phyloP scores from a whole-genome alignment of 176 grass and related monocot species.

The maize (Zea mays) region Zm-B73-REFERENCE-NAM-5.0 NC_050098.1:156840001-156840500 shows the following conservation, averaged over 20 bases:
- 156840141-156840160: constrained; percentile 11
- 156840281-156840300: neutral
- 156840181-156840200: neutral
- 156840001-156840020: constrained; percentile 72
- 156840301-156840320: neutral
- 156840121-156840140: constrained; percentile 28
- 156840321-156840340: neutral
- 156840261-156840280: neutral
- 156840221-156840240: neutral
- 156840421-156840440: no score
- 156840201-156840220: neutral
- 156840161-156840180: constrained; percentile 16
- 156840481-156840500: no score
- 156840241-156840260: neutral
- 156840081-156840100: neutral
- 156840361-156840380: no score
- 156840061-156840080: constrained; percentile 8
- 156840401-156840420: no score
- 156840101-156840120: constrained; percentile 49
- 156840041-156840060: constrained; percentile 27
- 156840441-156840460: no score
- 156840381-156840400: no score
- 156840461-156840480: no score
- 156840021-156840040: constrained; percentile 36
- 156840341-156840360: no score